A percentile compares a stretch with the other conserved stretches of the same genome.
Conservation (phyloP, 2,329 filamentous ascomycete species). For the Colletotrichum chlorophyti region DNA sequence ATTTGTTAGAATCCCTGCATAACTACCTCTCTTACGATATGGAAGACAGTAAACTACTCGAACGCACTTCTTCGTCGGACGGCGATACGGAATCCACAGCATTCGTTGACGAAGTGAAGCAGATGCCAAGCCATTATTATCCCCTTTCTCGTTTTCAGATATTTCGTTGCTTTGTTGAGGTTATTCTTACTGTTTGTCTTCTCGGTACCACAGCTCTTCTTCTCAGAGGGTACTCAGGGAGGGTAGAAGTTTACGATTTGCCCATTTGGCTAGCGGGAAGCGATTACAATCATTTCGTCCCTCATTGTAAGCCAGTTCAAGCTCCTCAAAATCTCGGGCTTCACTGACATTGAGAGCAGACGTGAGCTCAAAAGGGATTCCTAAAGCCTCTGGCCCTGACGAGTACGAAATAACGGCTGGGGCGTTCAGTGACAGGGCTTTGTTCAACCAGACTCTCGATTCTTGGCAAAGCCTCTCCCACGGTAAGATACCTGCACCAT, state of each 20-base stretch:
- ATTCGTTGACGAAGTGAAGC: not conserved
- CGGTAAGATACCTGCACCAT: not conserved
- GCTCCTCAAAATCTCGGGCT: not conserved
- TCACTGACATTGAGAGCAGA: not conserved
- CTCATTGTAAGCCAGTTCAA: not conserved
- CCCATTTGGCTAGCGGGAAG: not conserved
- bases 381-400: not conserved
- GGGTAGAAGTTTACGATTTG: not conserved
- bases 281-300: not conserved
- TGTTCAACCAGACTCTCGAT: not conserved
- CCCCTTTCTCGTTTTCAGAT: not conserved
- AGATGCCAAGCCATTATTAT: no score
- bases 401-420: not conserved
- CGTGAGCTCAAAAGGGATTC: not conserved
- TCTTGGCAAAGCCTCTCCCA: not conserved
- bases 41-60: not conserved
- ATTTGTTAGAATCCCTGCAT: no score
- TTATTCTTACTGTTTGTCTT: not conserved
- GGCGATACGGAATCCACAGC: not conserved
- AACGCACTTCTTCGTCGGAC: not conserved
- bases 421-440: not conserved
- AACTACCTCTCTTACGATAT: no score
- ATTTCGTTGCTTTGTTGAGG: not conserved
- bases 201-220: not conserved
- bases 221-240: not conserved